phyloP scores from a whole-genome alignment of 345 rosid genomes.

The Hibiscus syriacus region DNA sequence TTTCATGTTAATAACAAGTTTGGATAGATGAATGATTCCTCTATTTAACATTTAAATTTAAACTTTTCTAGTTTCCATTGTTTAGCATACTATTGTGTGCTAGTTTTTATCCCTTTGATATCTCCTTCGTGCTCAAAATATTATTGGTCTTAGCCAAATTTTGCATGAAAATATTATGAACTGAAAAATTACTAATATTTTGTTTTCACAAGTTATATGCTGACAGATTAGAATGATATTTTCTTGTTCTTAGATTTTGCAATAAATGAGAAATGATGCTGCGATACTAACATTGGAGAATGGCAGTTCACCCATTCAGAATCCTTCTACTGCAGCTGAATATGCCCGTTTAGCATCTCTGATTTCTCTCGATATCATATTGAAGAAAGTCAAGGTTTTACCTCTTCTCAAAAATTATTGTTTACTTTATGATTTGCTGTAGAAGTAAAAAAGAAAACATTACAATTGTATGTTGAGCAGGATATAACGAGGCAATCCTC shows the following conservation, averaged over 20 bases:
- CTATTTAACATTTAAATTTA: too few species aligned
- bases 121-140: background rate
- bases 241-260: slow-evolving; percentile 57
- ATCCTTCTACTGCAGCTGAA: slow-evolving; percentile 92
- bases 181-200: background rate
- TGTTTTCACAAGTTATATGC: background rate
- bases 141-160: background rate
- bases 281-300: slow-evolving; percentile 66
- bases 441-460: background rate
- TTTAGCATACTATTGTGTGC: background rate
- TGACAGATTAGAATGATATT: background rate
- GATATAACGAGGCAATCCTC: slow-evolving; percentile 80
- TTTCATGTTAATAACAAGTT: background rate
- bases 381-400: slow-evolving; percentile 89
- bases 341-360: slow-evolving; percentile 98
- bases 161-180: background rate
- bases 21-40: background rate
- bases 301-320: slow-evolving; percentile 57
- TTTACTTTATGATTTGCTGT: background rate
- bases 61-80: background rate
- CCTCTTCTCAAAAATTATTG: slow-evolving; percentile 3
- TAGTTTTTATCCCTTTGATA: background rate
- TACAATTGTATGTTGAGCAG: slow-evolving; percentile 35
- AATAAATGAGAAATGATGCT: slow-evolving; percentile 84
- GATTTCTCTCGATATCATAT: slow-evolving; percentile 82